phyloP scores from a whole-genome alignment of 2,329 filamentous ascomycete genomes.

The Trichoderma guizhouense region DNA sequence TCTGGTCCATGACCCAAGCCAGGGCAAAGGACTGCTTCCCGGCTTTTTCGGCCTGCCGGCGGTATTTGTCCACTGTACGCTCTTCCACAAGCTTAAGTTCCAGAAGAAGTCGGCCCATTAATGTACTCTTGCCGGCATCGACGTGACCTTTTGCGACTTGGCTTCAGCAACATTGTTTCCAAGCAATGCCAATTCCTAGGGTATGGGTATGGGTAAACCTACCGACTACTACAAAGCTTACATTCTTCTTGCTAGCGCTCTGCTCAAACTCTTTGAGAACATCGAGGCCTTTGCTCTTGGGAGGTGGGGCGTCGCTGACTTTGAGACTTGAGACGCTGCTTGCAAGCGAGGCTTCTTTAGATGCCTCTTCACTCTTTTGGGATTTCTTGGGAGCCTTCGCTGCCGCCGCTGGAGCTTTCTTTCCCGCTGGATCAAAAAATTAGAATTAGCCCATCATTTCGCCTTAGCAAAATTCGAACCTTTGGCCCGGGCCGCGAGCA shows the following conservation, averaged over 20 bases:
- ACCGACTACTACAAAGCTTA: slow-evolving; percentile 93
- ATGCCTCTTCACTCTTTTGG: slow-evolving; percentile 35
- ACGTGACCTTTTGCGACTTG: slow-evolving; percentile 70
- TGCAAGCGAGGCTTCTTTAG: slow-evolving; percentile 27
- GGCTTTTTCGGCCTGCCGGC: slow-evolving; percentile 82
- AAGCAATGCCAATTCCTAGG: neutral
- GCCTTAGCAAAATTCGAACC: slow-evolving; percentile 63
- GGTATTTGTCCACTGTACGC: slow-evolving; percentile 81
- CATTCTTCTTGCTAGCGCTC: slow-evolving; percentile 70
- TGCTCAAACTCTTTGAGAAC: slow-evolving; percentile 79
- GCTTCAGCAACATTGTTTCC: neutral
- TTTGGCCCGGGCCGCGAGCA: slow-evolving; percentile 84
- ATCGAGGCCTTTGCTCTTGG: slow-evolving; percentile 75
- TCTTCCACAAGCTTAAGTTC: slow-evolving; percentile 87
- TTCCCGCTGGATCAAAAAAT: slow-evolving; percentile 50
- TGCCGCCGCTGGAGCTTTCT: slow-evolving; percentile 42
- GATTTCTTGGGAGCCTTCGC: slow-evolving; percentile 32
- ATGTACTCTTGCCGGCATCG: slow-evolving; percentile 93
- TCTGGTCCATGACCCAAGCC: slow-evolving; percentile 94
- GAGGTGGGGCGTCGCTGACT: slow-evolving; percentile 52
- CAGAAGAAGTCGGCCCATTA: slow-evolving; percentile 91
- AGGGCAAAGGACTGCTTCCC: slow-evolving; percentile 95
- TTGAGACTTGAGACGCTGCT: slow-evolving; percentile 36
- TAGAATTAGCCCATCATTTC: slow-evolving; percentile 51
- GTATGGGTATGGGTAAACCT: slow-evolving; percentile 30